Evolutionary conservation across 495 filamentous ascomycete species (phyloP), one percentile per base, ranked within the genome.

Genomic region (Penicillium longicatenatum): DNA sequence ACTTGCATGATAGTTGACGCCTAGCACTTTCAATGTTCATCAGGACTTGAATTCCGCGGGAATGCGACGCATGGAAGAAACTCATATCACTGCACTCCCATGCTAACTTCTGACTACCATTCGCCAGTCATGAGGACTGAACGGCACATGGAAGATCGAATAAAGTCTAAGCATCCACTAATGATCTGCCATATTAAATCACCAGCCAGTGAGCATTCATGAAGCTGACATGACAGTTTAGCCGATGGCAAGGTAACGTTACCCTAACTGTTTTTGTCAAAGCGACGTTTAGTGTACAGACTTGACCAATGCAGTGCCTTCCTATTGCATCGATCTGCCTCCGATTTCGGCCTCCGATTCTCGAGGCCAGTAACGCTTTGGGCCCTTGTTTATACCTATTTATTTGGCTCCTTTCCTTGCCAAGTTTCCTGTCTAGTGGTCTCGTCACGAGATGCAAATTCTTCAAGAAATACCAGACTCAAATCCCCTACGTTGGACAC

Each of bases 231-330:
- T 30, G 24, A 48, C 24, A 30, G 24, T 17, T 31, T 48, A 48
- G 45, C 45, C 45, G 45, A 48, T 48, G 45, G 45, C 16, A 48
- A 48, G 22, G 45, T 48, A 30, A 17, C 45, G 11, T 48, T 48
- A 24, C 16, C 29, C 45, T 48, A 48, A 48, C 45, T 48, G 14
- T 11, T 48, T 48, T 48, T 31, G 45, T 48, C 22, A 17, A 48
- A 20, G 24, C 45, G 45, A 48, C 19, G 8, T 4, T 45, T 45
- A 22, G 21, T 45, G 42, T 45, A 10, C 7, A 45, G 19, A 14
- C 3, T 45, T 11, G 45, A 30, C 45, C 45, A 48, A 48, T 48
- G 24, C 43, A 46, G 43, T 24, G 10, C 26, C 43, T 46, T 26
- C 43, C 12, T 48, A 48, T 22, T 48, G 14, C 10, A 24, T 29